Conservation (phyloP, 352 stramenopile genomes). For the Phytophthora uliginosa region DNA sequence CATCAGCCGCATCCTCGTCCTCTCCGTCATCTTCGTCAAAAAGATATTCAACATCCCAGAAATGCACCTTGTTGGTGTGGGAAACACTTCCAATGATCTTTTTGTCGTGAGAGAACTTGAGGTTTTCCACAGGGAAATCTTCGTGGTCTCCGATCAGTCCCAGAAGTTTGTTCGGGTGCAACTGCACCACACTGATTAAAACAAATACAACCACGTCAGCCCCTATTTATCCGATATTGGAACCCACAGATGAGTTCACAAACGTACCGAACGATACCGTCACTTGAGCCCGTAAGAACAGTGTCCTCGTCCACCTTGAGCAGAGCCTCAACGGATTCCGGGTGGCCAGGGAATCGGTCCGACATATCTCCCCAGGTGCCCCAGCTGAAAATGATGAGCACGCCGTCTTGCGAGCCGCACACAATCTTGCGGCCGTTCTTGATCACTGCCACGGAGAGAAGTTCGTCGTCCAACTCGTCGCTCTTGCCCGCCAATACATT, state of each 20-base stretch:
- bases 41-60: conserved; percentile 96
- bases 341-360: conserved; percentile 96
- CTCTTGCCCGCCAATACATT: conserved; percentile 85
- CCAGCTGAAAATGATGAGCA: conserved; percentile 97
- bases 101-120: conserved; percentile 90
- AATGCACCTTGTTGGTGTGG: conserved; percentile 95
- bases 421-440: conserved; percentile 96
- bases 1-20: conserved; percentile 71
- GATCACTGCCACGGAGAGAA: conserved; percentile 79
- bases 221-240: neutral
- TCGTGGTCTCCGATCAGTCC: conserved; percentile 97
- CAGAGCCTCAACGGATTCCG: conserved; percentile 95
- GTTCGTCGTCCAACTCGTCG: conserved; percentile 86
- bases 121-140: conserved; percentile 96
- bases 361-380: conserved; percentile 97
- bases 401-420: conserved; percentile 95
- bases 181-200: conserved; percentile 89
- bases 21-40: conserved; percentile 91
- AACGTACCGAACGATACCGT: conserved; percentile 94
- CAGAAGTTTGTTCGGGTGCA: conserved; percentile 97
- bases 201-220: conserved; percentile 10
- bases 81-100: conserved; percentile 94
- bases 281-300: conserved; percentile 96
- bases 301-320: conserved; percentile 98
- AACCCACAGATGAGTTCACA: neutral